Percentiles rank a stretch among this genome's conserved stretches.
Evolutionary conservation across 1,139 yeast genomes (phyloP).

Genomic region (Yamadazyma diddensiae): DNA sequence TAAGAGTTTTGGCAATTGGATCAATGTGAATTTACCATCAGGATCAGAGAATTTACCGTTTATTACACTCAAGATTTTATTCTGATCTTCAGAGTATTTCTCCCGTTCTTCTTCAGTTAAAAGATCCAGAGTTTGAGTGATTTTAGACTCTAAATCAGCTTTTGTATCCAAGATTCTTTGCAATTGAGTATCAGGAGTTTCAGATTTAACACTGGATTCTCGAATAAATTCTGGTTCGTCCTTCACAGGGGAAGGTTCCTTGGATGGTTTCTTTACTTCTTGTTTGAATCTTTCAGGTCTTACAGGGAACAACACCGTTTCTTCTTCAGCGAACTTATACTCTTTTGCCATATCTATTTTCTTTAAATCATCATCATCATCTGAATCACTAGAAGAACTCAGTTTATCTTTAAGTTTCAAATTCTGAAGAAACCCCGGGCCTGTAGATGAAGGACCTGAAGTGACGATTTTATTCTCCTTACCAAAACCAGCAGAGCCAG

Average conservation of each 20-base stretch:
- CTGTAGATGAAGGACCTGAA: slow-evolving; percentile 23
- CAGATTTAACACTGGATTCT: slow-evolving; percentile 36
- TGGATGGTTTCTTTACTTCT: slow-evolving; percentile 1
- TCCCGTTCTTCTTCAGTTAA: slow-evolving; percentile 30
- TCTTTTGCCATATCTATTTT: slow-evolving; percentile 63
- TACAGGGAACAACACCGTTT: slow-evolving; percentile 43
- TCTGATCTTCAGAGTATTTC: slow-evolving; percentile 33
- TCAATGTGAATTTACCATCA: slow-evolving; percentile 45
- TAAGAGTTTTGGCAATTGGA: slow-evolving; percentile 70
- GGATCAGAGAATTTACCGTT: slow-evolving; percentile 22
- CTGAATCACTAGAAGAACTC: slow-evolving; percentile 20
- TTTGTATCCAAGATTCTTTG: slow-evolving; percentile 26
- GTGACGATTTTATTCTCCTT: slow-evolving; percentile 6
- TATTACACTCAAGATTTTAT: slow-evolving; percentile 26
- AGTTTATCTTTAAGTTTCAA: slow-evolving; percentile 29
- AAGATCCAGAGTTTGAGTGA: slow-evolving; percentile 29
- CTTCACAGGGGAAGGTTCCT: slow-evolving; percentile 16
- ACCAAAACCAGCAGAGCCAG: slow-evolving; percentile 39
- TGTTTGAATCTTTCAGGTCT: slow-evolving; percentile 29
- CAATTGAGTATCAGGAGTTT: slow-evolving; percentile 28
- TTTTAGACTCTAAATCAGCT: slow-evolving; percentile 28
- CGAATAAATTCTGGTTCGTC: slow-evolving; percentile 13
- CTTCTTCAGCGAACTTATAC: slow-evolving; percentile 49
- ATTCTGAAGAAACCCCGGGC: slow-evolving; percentile 38
- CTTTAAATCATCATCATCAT: slow-evolving; percentile 37